Percentiles rank a stretch among this genome's conserved stretches.
These are phyloP conservation scores for Peronospora farinosa DNA, from an alignment of 352 stramenopile species.

Conservation along the genomic window DNA sequence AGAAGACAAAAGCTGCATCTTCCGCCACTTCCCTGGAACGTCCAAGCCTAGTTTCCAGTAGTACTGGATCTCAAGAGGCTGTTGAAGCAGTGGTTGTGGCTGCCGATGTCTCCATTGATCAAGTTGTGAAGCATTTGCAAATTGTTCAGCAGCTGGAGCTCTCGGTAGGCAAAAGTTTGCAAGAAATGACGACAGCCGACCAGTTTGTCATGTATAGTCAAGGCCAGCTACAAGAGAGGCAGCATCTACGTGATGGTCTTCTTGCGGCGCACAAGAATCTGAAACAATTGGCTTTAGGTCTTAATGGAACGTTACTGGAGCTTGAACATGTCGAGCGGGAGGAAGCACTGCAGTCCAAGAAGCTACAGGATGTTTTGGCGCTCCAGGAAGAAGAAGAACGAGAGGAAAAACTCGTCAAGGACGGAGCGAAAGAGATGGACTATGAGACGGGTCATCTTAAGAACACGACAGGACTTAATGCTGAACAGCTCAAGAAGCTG, in stretches of 20 bases:
- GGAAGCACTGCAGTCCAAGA: conserved; percentile 70
- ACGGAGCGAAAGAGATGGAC: conserved; percentile 75
- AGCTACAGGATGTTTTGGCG: conserved; percentile 66
- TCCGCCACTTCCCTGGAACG: not conserved
- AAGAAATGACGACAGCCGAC: conserved; percentile 31
- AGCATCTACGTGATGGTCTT: conserved; percentile 38
- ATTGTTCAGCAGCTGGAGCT: conserved; percentile 68
- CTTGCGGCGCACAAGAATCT: conserved; percentile 48
- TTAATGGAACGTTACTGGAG: conserved; percentile 73
- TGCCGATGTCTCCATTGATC: conserved; percentile 63
- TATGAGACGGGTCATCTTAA: conserved; percentile 78
- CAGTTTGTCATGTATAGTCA: conserved; percentile 25
- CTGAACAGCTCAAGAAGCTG: conserved; percentile 63
- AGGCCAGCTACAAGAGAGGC: conserved; percentile 22
- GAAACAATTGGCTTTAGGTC: conserved; percentile 53
- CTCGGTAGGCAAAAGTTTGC: conserved; percentile 61
- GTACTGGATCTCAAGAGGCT: conserved; percentile 10
- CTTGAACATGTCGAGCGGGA: conserved; percentile 80
- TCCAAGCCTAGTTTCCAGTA: conserved; percentile 20
- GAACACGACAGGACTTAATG: conserved; percentile 63
- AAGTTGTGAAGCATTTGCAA: conserved; percentile 69
- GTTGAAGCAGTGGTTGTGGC: conserved; percentile 18
- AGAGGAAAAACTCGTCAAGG: conserved; percentile 71
- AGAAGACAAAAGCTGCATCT: no score
- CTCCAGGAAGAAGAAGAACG: conserved; percentile 74